phyloP scores from a whole-genome alignment of 108 stramenopile genomes.

The Conticribra weissflogii region DNA sequence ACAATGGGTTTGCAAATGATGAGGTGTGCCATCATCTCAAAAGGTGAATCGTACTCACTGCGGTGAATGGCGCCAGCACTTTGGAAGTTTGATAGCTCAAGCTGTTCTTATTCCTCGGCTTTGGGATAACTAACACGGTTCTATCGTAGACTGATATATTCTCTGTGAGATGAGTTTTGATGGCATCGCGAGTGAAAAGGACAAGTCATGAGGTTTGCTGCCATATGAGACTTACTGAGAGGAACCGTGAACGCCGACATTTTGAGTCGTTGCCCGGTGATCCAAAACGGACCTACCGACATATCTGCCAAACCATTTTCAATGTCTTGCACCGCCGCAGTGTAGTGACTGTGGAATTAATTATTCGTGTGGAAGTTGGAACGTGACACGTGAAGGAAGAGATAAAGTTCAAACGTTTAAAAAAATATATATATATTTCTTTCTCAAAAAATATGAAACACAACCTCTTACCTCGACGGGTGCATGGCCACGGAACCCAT shows the following conservation, averaged over 20 bases:
- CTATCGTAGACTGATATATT: slow-evolving; percentile 8
- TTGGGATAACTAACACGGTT: slow-evolving; percentile 22
- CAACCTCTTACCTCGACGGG: too few species aligned
- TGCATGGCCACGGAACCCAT: not conserved
- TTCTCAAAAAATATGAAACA: too few species aligned
- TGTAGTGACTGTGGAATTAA: too few species aligned
- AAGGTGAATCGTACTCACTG: not conserved
- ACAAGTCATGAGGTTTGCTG: not conserved
- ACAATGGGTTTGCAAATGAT: not conserved
- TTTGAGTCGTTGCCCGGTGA: not conserved
- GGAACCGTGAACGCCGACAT: not conserved
- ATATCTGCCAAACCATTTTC: slow-evolving; percentile 1
- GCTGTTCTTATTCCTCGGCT: slow-evolving; percentile 1
- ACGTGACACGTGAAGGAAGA: too few species aligned
- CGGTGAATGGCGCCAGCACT: slow-evolving; percentile 19
- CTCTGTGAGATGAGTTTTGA: not conserved
- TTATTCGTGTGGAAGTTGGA: too few species aligned
- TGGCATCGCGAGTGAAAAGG: not conserved
- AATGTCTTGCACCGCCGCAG: slow-evolving; percentile 1
- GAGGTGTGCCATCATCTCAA: not conserved
- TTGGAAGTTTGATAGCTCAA: not conserved
- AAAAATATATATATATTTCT: too few species aligned
- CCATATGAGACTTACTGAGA: not conserved
- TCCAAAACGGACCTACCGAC: not conserved
- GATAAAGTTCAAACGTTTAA: too few species aligned